Conservation (phyloP, 2,329 filamentous ascomycete species). For the Cordyceps tenuipes region DNA sequence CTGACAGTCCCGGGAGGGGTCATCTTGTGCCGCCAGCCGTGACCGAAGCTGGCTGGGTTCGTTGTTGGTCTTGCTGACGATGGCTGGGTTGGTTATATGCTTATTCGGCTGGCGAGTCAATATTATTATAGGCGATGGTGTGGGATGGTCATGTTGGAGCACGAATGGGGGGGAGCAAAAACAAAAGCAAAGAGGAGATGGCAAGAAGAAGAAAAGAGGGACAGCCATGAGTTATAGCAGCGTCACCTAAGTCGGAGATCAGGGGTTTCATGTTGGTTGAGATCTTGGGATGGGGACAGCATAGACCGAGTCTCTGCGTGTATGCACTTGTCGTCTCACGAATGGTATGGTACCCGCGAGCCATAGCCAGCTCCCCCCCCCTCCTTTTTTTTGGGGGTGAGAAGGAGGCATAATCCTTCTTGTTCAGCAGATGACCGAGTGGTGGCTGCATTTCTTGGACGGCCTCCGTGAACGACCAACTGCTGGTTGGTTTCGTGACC, state of each 20-base stretch:
- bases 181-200: not conserved
- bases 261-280: not conserved
- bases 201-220: no score
- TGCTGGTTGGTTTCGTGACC: no score
- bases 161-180: no score
- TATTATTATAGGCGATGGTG: no score
- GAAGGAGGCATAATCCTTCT: no score
- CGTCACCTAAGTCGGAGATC: not conserved
- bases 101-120: no score
- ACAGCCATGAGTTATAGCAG: not conserved
- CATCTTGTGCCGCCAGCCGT: not conserved
- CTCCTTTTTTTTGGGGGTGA: not conserved
- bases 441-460: no score
- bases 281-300: not conserved
- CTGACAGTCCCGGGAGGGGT: not conserved
- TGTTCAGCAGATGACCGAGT: no score
- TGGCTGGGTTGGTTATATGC: not conserved
- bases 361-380: not conserved
- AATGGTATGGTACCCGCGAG: not conserved
- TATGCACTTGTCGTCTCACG: no score
- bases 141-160: not conserved
- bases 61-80: not conserved
- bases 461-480: no score
- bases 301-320: not conserved
- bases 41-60: no score